These are phyloP conservation scores for Heliamphora pulchella DNA, from an alignment of 179 eudicot species.

Conservation along the genomic window DNA sequence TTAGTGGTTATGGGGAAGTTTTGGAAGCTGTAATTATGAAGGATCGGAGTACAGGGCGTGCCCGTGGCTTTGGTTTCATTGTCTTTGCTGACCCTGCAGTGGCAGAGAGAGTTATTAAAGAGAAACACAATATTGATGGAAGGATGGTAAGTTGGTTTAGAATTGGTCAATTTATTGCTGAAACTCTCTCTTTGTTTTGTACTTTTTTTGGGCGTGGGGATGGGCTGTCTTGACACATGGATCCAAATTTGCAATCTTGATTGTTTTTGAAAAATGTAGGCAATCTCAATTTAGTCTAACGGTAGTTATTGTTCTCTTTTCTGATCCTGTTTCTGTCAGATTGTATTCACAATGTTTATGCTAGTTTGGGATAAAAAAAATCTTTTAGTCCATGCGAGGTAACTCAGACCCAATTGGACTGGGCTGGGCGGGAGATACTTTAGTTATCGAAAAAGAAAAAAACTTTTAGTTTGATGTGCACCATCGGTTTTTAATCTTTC, in stretches of 20 bases:
- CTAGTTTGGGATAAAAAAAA: no score
- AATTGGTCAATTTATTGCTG: neutral
- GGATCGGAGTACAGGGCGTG: constrained; percentile 73
- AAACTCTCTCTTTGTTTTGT: neutral
- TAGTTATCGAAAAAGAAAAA: no score
- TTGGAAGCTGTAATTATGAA: constrained; percentile 78
- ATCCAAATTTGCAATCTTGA: neutral
- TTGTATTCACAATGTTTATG: no score
- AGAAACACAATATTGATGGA: constrained; percentile 81
- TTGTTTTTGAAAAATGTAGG: neutral
- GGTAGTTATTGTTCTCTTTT: neutral
- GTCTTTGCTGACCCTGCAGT: constrained; percentile 67
- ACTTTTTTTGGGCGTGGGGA: neutral
- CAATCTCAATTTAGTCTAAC: neutral
- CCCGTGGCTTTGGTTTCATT: constrained; percentile 75
- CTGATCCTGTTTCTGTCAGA: neutral
- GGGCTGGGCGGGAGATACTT: neutral
- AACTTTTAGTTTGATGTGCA: neutral
- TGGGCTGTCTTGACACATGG: neutral
- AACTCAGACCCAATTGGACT: no score
- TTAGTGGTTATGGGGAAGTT: constrained; percentile 58
- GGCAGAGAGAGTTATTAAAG: constrained; percentile 62
- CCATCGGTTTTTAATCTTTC: constrained; percentile 14
- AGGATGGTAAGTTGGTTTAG: constrained; percentile 42
- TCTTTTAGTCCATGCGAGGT: no score